Conservation (phyloP, 805 yeast species). For the Komagataella populi region DNA sequence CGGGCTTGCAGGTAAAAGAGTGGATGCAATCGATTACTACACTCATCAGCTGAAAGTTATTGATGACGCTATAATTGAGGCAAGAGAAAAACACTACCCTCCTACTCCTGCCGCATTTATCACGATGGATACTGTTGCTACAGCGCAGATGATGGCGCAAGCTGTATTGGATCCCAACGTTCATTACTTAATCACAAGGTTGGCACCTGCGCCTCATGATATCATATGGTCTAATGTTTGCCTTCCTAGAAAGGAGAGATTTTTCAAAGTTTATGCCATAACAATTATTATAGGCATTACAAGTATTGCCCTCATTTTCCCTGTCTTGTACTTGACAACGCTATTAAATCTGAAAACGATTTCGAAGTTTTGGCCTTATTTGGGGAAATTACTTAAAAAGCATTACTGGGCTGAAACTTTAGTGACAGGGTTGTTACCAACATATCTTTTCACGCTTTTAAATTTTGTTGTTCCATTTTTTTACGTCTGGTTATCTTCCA, state of each 20-base stretch:
- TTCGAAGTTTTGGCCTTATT: conserved; percentile 65
- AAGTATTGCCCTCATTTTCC: conserved; percentile 64
- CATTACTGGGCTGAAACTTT: conserved; percentile 64
- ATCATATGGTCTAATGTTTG: conserved; percentile 88
- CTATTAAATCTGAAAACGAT: conserved; percentile 70
- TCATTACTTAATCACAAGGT: conserved; percentile 61
- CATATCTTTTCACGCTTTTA: conserved; percentile 77
- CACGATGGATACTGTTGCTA: conserved; percentile 89
- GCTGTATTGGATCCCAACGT: conserved; percentile 87
- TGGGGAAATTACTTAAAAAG: conserved; percentile 53
- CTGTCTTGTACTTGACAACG: conserved; percentile 77
- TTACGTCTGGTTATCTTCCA: conserved; percentile 68
- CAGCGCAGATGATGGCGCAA: conserved; percentile 95
- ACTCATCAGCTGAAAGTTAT: conserved; percentile 53
- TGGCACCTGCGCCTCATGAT: conserved; percentile 96
- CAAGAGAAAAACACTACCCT: conserved; percentile 56
- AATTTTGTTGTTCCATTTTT: conserved; percentile 77
- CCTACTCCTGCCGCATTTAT: conserved; percentile 88
- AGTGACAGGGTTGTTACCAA: conserved; percentile 83
- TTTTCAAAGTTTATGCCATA: conserved; percentile 47
- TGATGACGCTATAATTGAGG: conserved; percentile 55
- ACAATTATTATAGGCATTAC: conserved; percentile 54
- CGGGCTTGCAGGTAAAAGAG: conserved; percentile 52
- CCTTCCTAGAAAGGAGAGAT: conserved; percentile 59
- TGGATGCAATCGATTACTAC: conserved; percentile 73